phyloP scores from a whole-genome alignment of 805 yeast genomes.

The Barnettozyma wickerhamii region DNA sequence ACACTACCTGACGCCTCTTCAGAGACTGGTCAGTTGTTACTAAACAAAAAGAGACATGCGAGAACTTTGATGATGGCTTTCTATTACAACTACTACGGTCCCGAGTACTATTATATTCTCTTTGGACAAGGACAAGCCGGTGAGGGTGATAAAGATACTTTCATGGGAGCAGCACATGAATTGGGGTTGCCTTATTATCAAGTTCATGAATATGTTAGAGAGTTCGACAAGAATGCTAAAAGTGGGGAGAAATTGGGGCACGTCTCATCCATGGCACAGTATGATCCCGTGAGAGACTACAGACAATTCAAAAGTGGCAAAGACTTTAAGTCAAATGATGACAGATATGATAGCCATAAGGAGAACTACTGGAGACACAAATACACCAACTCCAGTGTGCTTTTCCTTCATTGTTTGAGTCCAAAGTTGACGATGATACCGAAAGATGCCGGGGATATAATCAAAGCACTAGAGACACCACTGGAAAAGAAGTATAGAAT shows the following conservation, averaged over 20 bases:
- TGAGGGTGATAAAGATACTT: constrained; percentile 82
- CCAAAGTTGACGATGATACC: constrained; percentile 28
- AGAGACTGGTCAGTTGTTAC: constrained; percentile 63
- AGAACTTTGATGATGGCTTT: constrained; percentile 53
- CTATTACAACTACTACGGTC: constrained; percentile 65
- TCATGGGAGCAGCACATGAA: constrained; percentile 61
- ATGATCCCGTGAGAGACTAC: constrained; percentile 43
- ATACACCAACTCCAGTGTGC: constrained; percentile 19
- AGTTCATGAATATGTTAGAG: constrained; percentile 46
- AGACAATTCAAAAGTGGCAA: constrained; percentile 15
- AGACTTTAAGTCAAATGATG: constrained; percentile 13
- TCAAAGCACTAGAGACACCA: constrained; percentile 17
- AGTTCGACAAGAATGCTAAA: constrained; percentile 40
- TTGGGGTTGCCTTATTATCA: constrained; percentile 47
- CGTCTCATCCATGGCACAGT: constrained; percentile 57
- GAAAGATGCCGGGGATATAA: constrained; percentile 21
- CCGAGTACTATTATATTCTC: constrained; percentile 52
- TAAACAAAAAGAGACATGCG: constrained; percentile 55
- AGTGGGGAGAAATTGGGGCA: constrained; percentile 30
- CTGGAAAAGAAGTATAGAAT: too few relatives aligned
- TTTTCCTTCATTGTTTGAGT: constrained; percentile 26
- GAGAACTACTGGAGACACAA: constrained; percentile 22
- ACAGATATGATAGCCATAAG: constrained; percentile 13
- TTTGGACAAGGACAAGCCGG: constrained; percentile 62
- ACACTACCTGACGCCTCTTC: constrained; percentile 66